phyloP scores from a whole-genome alignment of 1,284 basidiomycete species.

The Boletus subluridellus region DNA sequence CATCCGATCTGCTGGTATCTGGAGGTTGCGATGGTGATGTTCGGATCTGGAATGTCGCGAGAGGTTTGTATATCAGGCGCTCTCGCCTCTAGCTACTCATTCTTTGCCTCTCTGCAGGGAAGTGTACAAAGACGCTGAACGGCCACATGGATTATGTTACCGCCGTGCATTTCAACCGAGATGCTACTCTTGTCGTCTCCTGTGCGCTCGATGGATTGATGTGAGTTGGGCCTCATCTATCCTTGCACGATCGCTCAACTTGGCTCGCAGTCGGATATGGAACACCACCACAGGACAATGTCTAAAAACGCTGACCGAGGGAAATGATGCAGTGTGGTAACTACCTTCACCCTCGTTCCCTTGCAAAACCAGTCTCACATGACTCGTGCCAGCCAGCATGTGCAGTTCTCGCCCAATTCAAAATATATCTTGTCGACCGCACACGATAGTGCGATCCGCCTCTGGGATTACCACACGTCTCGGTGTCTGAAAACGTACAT shows the following conservation, averaged over 20 bases:
- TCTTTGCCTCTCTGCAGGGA: slow-evolving; percentile 45
- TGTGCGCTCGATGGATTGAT: slow-evolving; percentile 92
- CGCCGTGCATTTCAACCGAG: slow-evolving; percentile 89
- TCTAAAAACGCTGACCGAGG: slow-evolving; percentile 92
- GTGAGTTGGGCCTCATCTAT: slow-evolving; percentile 57
- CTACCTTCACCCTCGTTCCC: slow-evolving; percentile 34
- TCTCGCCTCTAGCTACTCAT: not conserved
- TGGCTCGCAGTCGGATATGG: slow-evolving; percentile 80
- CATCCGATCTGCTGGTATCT: slow-evolving; percentile 85
- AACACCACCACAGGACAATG: slow-evolving; percentile 91
- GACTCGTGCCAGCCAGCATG: slow-evolving; percentile 60
- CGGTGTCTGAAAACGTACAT: slow-evolving; percentile 89
- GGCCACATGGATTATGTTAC: slow-evolving; percentile 96
- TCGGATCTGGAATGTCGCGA: slow-evolving; percentile 85
- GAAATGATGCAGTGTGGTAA: slow-evolving; percentile 83
- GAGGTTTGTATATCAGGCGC: slow-evolving; percentile 45
- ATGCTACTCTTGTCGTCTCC: slow-evolving; percentile 88
- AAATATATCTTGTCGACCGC: slow-evolving; percentile 91
- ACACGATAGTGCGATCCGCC: slow-evolving; percentile 84
- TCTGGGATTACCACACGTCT: slow-evolving; percentile 94
- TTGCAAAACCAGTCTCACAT: slow-evolving; percentile 1
- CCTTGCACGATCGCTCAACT: not conserved
- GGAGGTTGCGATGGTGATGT: slow-evolving; percentile 93
- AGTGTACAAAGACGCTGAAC: slow-evolving; percentile 77
- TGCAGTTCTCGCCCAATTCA: slow-evolving; percentile 91